Evolutionary conservation across 2,329 filamentous ascomycete species (phyloP).

Genomic region (Hymenotorrendiella dingleyae): DNA sequence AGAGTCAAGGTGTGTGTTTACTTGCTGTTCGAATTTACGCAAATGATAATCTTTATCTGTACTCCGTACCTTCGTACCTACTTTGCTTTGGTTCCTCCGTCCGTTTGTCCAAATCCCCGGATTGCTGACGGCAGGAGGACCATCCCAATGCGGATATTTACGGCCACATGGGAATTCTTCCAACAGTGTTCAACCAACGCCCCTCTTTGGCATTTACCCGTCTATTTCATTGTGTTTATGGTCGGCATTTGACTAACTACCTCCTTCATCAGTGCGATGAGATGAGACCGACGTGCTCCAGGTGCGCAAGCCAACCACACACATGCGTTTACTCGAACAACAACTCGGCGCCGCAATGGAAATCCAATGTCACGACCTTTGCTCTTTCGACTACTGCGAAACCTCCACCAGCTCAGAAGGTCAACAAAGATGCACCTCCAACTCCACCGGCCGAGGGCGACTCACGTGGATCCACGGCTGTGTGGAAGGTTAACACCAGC

Average conservation of each 20-base stretch:
- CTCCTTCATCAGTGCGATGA: conserved; percentile 5
- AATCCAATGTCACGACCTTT: conserved; percentile 1
- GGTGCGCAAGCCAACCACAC: conserved; percentile 2
- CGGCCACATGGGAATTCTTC: too few species aligned
- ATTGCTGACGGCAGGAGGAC: too few species aligned
- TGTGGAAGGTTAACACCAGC: background rate
- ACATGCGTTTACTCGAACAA: conserved; percentile 1
- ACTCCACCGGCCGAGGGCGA: background rate
- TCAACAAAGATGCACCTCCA: background rate
- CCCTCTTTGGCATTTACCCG: background rate
- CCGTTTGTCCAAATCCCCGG: too few species aligned
- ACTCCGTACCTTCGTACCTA: background rate
- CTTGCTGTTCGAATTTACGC: background rate
- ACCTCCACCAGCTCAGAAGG: too few species aligned
- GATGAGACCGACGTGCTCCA: background rate
- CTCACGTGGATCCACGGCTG: background rate
- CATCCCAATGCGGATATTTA: too few species aligned
- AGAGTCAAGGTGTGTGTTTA: conserved; percentile 13
- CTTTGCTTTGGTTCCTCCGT: too few species aligned
- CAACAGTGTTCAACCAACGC: background rate
- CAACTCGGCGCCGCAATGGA: conserved; percentile 1
- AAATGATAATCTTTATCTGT: background rate
- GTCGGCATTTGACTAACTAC: background rate
- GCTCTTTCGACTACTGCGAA: background rate
- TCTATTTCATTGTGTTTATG: background rate